Percentiles rank a stretch among this genome's conserved stretches.
phyloP scores from a whole-genome alignment of 2,329 filamentous ascomycete genomes.

The Penicillium polonicum region DNA sequence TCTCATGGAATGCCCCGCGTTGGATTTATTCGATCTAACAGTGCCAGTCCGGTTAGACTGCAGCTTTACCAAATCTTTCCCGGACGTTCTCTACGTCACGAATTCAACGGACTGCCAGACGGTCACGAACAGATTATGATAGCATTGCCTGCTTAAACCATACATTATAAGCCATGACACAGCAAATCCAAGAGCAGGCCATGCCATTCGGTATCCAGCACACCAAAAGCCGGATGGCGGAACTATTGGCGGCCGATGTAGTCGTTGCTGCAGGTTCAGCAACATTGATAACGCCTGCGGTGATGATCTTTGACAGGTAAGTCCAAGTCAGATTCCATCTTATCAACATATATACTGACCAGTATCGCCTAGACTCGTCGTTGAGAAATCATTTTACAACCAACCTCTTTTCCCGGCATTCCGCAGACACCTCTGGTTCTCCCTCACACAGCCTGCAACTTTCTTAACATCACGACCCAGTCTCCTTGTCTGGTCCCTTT shows the following conservation, averaged over 20 bases:
- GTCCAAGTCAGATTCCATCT: conserved; percentile 18
- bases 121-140: conserved; percentile 6
- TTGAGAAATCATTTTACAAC: conserved; percentile 42
- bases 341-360: conserved; percentile 12
- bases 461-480: conserved; percentile 44
- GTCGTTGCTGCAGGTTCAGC: conserved; percentile 68
- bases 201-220: conserved; percentile 31
- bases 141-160: conserved; percentile 7
- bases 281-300: conserved; percentile 71
- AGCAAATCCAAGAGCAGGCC: conserved; percentile 26
- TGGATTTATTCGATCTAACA: conserved; percentile 19
- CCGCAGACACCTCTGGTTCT: conserved; percentile 34
- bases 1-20: conserved; percentile 23
- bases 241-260: conserved; percentile 60
- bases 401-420: conserved; percentile 36
- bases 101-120: background rate
- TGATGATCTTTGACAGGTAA: conserved; percentile 79
- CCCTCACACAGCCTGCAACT: conserved; percentile 37
- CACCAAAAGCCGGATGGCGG: conserved; percentile 37
- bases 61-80: background rate
- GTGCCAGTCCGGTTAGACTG: background rate
- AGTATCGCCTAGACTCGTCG: conserved; percentile 37
- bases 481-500: conserved; percentile 55
- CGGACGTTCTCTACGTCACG: background rate
- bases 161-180: conserved; percentile 24